Evolutionary conservation across 495 filamentous ascomycete genomes (phyloP).

Genomic region (Sporormia fimetaria): DNA sequence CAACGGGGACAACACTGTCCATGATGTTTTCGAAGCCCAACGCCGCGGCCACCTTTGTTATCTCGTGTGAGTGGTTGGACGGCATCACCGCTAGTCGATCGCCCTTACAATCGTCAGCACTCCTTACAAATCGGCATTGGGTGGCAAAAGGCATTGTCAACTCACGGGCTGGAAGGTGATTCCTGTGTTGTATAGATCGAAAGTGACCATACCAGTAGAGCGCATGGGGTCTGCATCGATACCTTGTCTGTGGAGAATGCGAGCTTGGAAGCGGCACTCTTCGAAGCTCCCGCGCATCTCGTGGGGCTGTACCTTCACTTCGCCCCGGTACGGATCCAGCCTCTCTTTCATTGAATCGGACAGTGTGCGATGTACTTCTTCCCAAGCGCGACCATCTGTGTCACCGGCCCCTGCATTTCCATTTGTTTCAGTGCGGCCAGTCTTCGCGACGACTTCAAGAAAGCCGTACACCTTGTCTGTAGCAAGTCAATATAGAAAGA

Average conservation of each 20-base stretch:
- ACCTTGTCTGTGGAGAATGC: slow-evolving; percentile 33
- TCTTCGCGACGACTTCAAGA: slow-evolving; percentile 42
- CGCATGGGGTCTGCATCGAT: slow-evolving; percentile 37
- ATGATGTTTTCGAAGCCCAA: slow-evolving; percentile 33
- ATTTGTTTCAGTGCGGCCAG: slow-evolving; percentile 41
- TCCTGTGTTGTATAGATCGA: slow-evolving; percentile 38
- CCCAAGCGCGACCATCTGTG: slow-evolving; percentile 36
- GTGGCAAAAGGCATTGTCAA: no score
- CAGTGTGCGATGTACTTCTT: slow-evolving; percentile 41
- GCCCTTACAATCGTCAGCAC: neutral
- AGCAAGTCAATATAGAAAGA: neutral
- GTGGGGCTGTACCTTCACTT: slow-evolving; percentile 37
- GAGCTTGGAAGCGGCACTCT: slow-evolving; percentile 39
- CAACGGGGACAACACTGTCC: slow-evolving; percentile 30
- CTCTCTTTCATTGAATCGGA: slow-evolving; percentile 45
- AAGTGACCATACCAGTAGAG: slow-evolving; percentile 37
- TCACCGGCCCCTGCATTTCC: slow-evolving; percentile 37
- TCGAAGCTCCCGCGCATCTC: slow-evolving; percentile 43
- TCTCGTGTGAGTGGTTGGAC: slow-evolving; percentile 39
- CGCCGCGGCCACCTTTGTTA: slow-evolving; percentile 38
- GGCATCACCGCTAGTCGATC: slow-evolving; percentile 43
- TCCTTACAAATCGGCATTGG: no score
- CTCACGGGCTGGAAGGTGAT: slow-evolving; percentile 38
- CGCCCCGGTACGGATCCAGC: slow-evolving; percentile 36
- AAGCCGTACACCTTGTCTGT: slow-evolving; percentile 42